Base-by-base conservation (phyloP, 139 green algal species). In the Desmodesmus armatus region DNA sequence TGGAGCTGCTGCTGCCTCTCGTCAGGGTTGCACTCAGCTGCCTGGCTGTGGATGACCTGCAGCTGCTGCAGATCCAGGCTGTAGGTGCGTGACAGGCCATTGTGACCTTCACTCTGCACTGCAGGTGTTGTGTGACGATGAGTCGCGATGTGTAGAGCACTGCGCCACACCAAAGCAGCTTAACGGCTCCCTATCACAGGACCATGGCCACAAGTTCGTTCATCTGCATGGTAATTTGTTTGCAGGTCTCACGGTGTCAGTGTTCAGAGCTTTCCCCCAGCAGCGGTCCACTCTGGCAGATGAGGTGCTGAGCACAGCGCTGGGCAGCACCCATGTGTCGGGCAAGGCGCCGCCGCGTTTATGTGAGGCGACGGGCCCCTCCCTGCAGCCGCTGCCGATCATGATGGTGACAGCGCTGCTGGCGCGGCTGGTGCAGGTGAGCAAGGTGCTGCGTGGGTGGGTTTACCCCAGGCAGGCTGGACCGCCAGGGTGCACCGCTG, bases 351-450 rank as follows among this genome's bases (percentile, higher is more conserved):
- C 72, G 3, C 60, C 65, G 27, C 79, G 80, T 9, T 41, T 83
- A 1, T 91, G 86, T 44, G 43, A 85, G 47, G 82, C 76, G 3
- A 60, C 63, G 33, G 65, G 67, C 35, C 35, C 37, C 13, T 29
- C 35, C 31, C 53, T 86, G 13, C 55, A 40, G 17, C 40, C 65
- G 44, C 53, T 87, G 9, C 70, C 55, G 71, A 92, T 97, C 25
- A 90, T 94, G 78, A 83, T 93, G 60, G 39, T 89, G 4, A 89
- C 88, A 0, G 94, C 94, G 2, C 82, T 95, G 19, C 40, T 97
- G 63, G 66, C 96, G 82, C 91, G 95, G 84, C 89, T 96, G 86
- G 76, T 97, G 47, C 92, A 97, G 92, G 90, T 89, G 39, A 29
- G 51, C 3, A 19, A 40, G 27, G 7, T 35, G n/a, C n/a, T 27